These are phyloP conservation scores for Lonicera japonica DNA, from an alignment of 129 eudicot genomes.

Conservation along the genomic window DNA sequence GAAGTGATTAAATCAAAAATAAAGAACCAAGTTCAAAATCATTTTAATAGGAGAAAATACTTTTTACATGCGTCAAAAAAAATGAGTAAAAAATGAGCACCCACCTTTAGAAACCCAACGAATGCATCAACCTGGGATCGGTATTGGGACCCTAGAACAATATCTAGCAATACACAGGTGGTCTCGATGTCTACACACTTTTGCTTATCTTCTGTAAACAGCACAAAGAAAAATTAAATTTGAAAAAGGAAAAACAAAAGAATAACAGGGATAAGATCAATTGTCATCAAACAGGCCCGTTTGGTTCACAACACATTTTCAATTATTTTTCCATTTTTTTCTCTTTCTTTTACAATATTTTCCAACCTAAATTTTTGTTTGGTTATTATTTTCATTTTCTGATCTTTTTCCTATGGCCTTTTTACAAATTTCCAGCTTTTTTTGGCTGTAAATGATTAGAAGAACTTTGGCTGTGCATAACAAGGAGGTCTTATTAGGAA, in stretches of 20 bases:
- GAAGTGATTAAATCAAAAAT: no score
- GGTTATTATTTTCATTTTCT: no score
- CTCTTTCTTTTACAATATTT: no score
- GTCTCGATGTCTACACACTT: conserved; percentile 73
- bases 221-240: neutral
- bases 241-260: neutral
- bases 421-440: no score
- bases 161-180: conserved; percentile 47
- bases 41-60: no score
- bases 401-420: no score
- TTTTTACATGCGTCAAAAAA: neutral
- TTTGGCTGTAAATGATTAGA: no score
- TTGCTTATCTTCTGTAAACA: conserved; percentile 66
- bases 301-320: neutral
- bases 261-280: neutral
- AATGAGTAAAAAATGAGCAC: conserved; percentile 15
- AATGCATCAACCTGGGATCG: conserved; percentile 59
- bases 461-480: no score
- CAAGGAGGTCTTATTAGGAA: no score
- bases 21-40: no score
- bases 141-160: conserved; percentile 52
- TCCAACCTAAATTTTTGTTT: no score
- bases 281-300: neutral
- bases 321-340: no score
- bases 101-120: conserved; percentile 56